Evolutionary conservation across 1,139 yeast species (phyloP).

Genomic region (Yamadazyma mexicana): DNA sequence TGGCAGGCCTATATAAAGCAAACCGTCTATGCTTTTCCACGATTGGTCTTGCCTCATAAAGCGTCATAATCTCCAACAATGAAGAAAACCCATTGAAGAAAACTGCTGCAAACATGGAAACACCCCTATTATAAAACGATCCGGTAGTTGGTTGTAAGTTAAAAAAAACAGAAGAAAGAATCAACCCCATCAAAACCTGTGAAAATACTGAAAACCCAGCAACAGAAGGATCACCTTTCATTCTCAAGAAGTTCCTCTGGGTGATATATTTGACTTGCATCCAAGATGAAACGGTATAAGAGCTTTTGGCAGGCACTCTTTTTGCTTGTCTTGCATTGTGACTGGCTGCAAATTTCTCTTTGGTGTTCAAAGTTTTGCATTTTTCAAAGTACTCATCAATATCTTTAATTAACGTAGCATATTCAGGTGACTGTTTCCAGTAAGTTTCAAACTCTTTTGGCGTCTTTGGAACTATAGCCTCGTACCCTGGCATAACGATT

Average conservation of each 20-base stretch:
- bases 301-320: constrained; percentile 50
- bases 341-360: constrained; percentile 37
- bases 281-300: constrained; percentile 62
- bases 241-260: constrained; percentile 61
- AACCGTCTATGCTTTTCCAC: constrained; percentile 77
- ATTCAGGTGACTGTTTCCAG: constrained; percentile 57
- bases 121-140: constrained; percentile 67
- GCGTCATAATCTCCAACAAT: constrained; percentile 65
- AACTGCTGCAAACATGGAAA: constrained; percentile 73
- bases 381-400: constrained; percentile 28
- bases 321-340: constrained; percentile 60
- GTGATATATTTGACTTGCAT: constrained; percentile 65
- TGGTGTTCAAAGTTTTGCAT: constrained; percentile 18
- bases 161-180: constrained; percentile 73
- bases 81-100: constrained; percentile 79
- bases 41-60: constrained; percentile 69
- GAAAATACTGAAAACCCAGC: constrained; percentile 58
- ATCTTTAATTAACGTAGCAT: constrained; percentile 34
- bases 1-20: constrained; percentile 63
- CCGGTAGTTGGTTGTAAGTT: constrained; percentile 43
- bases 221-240: constrained; percentile 64
- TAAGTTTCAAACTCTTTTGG: constrained; percentile 56
- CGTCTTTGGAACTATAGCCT: constrained; percentile 53
- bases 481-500: constrained; percentile 44
- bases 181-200: constrained; percentile 65